Conservation (phyloP, 2,329 filamentous ascomycete species). For the Geosmithia putterillii region DNA sequence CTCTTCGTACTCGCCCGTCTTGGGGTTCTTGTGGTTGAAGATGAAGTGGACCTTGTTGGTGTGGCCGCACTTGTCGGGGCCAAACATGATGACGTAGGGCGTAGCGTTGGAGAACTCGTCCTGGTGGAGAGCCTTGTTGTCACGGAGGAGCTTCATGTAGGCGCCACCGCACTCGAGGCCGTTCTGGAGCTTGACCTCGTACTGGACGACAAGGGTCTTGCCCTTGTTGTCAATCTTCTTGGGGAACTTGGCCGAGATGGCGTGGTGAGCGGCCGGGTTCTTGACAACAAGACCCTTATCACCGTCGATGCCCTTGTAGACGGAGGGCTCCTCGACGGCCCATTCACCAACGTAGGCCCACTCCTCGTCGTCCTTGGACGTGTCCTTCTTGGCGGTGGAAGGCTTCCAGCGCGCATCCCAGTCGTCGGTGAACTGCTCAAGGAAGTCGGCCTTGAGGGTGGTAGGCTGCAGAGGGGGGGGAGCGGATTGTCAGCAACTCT, state of each 20-base stretch:
- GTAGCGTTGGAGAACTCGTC: constrained; percentile 97
- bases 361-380: constrained; percentile 54
- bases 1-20: constrained; percentile 99
- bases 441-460: constrained; percentile 79
- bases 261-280: constrained; percentile 95
- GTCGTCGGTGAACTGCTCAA: constrained; percentile 96
- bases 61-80: constrained; percentile 96
- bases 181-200: constrained; percentile 98
- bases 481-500: constrained; percentile 11
- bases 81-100: constrained; percentile 99
- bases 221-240: constrained; percentile 95
- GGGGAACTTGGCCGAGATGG: constrained; percentile 97
- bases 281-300: constrained; percentile 97
- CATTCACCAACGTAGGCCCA: constrained; percentile 97
- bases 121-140: constrained; percentile 92
- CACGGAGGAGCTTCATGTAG: constrained; percentile 96
- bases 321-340: constrained; percentile 85
- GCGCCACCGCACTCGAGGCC: constrained; percentile 96
- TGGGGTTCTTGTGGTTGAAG: constrained; percentile 99
- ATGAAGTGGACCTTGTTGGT: constrained; percentile 99
- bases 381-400: constrained; percentile 93
- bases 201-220: constrained; percentile 95
- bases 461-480: constrained; percentile 54
- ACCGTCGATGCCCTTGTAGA: constrained; percentile 84
- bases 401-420: constrained; percentile 92